Conservation (phyloP, 1,284 basidiomycete species). For the Entoloma clypeatum region DNA sequence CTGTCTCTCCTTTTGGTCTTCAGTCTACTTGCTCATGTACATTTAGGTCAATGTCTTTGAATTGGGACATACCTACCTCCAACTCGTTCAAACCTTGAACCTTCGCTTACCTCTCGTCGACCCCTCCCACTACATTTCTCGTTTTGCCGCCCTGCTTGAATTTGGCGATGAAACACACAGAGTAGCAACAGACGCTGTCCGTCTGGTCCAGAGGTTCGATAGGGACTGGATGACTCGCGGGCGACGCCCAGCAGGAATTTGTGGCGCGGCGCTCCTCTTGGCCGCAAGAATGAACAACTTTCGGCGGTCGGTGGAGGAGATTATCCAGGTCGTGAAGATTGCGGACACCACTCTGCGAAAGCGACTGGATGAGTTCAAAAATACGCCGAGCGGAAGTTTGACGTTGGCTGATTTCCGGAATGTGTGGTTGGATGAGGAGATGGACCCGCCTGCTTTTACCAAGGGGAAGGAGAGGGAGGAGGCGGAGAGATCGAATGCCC, state of each 20-base stretch:
- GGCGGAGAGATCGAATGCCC: conserved; percentile 45
- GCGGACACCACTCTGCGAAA: conserved; percentile 93
- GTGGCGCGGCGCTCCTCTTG: conserved; percentile 91
- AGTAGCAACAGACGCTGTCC: conserved; percentile 91
- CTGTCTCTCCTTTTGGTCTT: background rate
- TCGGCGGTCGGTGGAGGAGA: conserved; percentile 87
- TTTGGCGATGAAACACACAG: conserved; percentile 93
- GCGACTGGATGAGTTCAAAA: conserved; percentile 93
- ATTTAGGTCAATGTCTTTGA: conserved; percentile 98
- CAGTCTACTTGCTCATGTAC: background rate
- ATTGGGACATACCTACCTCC: conserved; percentile 93
- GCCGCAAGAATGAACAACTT: conserved; percentile 99
- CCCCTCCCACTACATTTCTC: conserved; percentile 95
- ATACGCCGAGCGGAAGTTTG: conserved; percentile 81
- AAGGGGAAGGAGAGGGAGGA: conserved; percentile 73
- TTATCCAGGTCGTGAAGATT: conserved; percentile 98
- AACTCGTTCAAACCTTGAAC: conserved; percentile 87
- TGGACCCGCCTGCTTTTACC: conserved; percentile 86
- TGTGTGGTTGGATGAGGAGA: conserved; percentile 89
- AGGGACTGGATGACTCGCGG: conserved; percentile 98
- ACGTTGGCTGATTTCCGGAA: conserved; percentile 91
- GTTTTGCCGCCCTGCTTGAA: conserved; percentile 95
- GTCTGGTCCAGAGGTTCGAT: conserved; percentile 92
- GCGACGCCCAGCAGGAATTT: conserved; percentile 94
- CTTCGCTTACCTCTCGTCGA: conserved; percentile 90